Base-by-base conservation (phyloP, 805 yeast genomes). In the Candida glaebosa region DNA sequence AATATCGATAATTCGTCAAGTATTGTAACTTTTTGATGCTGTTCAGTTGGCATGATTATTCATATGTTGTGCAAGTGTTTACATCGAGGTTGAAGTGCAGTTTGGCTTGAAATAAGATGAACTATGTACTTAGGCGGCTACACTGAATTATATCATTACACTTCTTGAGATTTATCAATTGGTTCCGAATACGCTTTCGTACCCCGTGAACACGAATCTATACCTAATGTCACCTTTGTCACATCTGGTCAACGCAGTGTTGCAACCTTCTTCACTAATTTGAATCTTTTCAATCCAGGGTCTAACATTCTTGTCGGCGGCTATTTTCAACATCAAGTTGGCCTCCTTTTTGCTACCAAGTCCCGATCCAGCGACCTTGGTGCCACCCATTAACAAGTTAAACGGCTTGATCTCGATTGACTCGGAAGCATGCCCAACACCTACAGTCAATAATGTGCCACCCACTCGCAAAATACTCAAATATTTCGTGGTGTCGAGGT, bases 281-380 rank as follows among this genome's bases (percentile, higher is more conserved):
- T 78, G 76, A 38, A 83, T 63, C 19, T 69, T 66, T 63, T 83
- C 87, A 39, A 76, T 71, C 83, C 85, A 81, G 17, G 87, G 80
- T 42, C 65, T 69, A 54, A 84, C 69, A 32, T 70, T 62, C 51
- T 81, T 70, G 50, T 79, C 71, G 16, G 76, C 78, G 16, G 89
- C 85, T 47, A 85, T 57, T 34, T 79, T 67, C 51, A 86, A 70
- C 80, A 86, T 75, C 49, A 81, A 84, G 35, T 69, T 57, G 51
- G 84, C 83, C 64, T 84, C 90, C 38, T 60, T 60, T 58, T 80
- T 79, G 36, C 83, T 73, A 34, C 81, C 93, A 59, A 76, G 66
- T 44, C 70, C 69, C 9, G 88, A 80, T 7, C 83, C 70, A 40
- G 82, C 84, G 45, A 79, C 64, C 34, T 72, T 64, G 38, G 75